Conservation (phyloP, 2,329 filamentous ascomycete genomes). For the Phaeomoniella chlamydospora region DNA sequence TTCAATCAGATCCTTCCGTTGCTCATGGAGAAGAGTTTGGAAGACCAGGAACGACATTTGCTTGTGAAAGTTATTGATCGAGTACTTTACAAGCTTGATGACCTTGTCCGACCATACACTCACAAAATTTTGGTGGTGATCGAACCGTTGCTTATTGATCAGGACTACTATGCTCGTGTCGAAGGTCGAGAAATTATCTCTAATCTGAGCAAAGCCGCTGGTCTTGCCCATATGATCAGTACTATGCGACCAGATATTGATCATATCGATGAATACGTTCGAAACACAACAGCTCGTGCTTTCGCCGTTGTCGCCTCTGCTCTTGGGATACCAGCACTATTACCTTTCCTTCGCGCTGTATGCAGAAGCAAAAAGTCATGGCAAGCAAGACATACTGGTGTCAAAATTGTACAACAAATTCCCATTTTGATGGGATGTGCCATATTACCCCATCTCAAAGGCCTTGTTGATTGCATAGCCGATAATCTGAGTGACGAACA, state of each 20-base stretch:
- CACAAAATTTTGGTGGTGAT: slow-evolving; percentile 99
- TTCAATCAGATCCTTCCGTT: slow-evolving; percentile 96
- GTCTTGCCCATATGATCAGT: slow-evolving; percentile 96
- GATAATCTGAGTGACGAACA: slow-evolving; percentile 96
- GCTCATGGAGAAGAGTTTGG: slow-evolving; percentile 94
- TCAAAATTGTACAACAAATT: slow-evolving; percentile 98
- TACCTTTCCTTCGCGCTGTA: slow-evolving; percentile 89
- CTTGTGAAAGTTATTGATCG: slow-evolving; percentile 98
- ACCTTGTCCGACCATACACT: slow-evolving; percentile 87
- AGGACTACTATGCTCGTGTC: slow-evolving; percentile 97
- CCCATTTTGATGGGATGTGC: slow-evolving; percentile 98
- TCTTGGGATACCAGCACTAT: slow-evolving; percentile 82
- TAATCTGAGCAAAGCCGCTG: slow-evolving; percentile 90
- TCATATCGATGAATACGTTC: slow-evolving; percentile 93
- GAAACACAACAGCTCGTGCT: slow-evolving; percentile 91
- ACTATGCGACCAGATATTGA: slow-evolving; percentile 99
- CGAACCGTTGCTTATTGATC: slow-evolving; percentile 95
- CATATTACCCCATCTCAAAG: slow-evolving; percentile 86
- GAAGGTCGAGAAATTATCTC: slow-evolving; percentile 98
- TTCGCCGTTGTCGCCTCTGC: slow-evolving; percentile 96
- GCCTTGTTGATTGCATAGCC: slow-evolving; percentile 88
- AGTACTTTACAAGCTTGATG: slow-evolving; percentile 95
- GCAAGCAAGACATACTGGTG: slow-evolving; percentile 94
- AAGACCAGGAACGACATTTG: slow-evolving; percentile 95
- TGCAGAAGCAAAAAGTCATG: slow-evolving; percentile 98